Percentiles rank a stretch among this genome's conserved stretches.
Conservation (phyloP, 2,329 filamentous ascomycete genomes). For the Septoria linicola region DNA sequence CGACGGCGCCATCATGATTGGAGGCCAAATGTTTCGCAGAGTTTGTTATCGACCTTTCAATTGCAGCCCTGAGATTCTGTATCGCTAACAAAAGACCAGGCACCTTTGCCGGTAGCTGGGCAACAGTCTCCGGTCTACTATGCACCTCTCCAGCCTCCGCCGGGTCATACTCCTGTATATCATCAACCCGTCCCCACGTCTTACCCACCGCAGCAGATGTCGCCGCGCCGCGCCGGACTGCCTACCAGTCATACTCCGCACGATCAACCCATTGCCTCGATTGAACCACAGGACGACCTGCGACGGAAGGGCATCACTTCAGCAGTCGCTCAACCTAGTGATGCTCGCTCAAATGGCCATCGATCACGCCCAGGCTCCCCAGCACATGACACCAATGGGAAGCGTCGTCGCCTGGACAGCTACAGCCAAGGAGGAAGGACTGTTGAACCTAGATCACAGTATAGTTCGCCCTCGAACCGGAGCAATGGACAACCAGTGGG, state of each 20-base stretch:
- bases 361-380: constrained; percentile 20
- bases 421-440: constrained; percentile 1
- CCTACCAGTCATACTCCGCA: constrained; percentile 11
- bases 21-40: constrained; percentile 19
- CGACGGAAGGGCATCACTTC: constrained; percentile 21
- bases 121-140: constrained; percentile 12
- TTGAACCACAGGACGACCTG: constrained; percentile 26
- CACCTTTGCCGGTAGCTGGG: constrained; percentile 6
- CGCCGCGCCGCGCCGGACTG: constrained; percentile 3
- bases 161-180: constrained; percentile 5
- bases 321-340: constrained; percentile 2
- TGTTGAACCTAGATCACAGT: not conserved
- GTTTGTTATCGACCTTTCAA: not conserved
- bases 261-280: constrained; percentile 28
- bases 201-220: not conserved
- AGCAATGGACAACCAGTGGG: not conserved
- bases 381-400: constrained; percentile 8
- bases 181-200: not conserved
- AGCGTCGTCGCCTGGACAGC: constrained; percentile 17
- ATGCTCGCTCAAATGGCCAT: constrained; percentile 5
- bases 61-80: no score
- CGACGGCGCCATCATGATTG: constrained; percentile 19
- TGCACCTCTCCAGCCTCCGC: constrained; percentile 6
- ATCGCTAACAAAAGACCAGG: constrained; percentile 1
- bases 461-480: not conserved